These are phyloP conservation scores for Ogataea corticis DNA, from an alignment of 805 yeast genomes.

Conservation along the genomic window DNA sequence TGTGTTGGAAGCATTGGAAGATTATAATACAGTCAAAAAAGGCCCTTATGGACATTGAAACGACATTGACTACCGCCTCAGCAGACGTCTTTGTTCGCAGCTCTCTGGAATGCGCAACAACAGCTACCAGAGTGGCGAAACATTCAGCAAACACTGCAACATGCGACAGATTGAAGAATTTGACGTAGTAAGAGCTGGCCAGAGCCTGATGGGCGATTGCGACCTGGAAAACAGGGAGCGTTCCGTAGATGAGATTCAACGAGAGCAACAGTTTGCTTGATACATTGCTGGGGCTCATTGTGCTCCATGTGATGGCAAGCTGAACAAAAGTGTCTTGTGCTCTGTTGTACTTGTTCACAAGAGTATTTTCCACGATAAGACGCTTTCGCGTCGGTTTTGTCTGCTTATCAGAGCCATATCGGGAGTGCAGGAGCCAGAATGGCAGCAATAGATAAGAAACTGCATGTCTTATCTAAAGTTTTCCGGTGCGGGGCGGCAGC, in stretches of 20 bases:
- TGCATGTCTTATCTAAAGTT: constrained; percentile 2
- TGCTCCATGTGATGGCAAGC: background rate
- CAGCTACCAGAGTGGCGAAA: background rate
- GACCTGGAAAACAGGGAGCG: constrained; percentile 10
- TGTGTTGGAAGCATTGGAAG: background rate
- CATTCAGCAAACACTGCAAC: background rate
- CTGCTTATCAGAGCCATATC: background rate
- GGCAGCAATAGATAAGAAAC: background rate
- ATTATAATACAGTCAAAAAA: background rate
- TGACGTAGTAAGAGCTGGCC: constrained; percentile 1
- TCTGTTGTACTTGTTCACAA: background rate
- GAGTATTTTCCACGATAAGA: background rate
- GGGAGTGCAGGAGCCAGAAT: background rate
- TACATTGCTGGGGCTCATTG: background rate
- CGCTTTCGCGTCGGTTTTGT: background rate
- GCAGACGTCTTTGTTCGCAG: too few species aligned
- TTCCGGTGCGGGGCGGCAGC: background rate
- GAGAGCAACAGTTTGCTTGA: background rate
- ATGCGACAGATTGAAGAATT: constrained; percentile 8
- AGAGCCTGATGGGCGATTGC: constrained; percentile 5
- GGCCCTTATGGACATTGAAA: background rate
- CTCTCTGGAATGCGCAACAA: background rate
- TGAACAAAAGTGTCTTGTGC: background rate
- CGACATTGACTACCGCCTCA: background rate
- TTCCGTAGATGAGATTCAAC: constrained; percentile 3